phyloP scores from a whole-genome alignment of 31 red algal genomes.

The Endocladia muricata region DNA sequence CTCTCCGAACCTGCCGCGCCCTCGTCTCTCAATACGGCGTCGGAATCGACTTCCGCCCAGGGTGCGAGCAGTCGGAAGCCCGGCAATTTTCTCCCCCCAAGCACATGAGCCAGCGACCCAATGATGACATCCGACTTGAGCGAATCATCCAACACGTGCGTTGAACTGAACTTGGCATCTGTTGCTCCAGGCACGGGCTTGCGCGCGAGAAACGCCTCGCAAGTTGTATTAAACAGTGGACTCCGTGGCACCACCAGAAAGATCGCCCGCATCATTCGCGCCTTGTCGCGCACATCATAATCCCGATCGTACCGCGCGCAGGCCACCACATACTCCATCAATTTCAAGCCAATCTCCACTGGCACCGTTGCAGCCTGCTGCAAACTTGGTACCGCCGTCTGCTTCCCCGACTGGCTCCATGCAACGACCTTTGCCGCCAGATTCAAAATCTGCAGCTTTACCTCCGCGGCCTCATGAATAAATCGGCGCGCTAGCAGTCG shows the following conservation, averaged over 20 bases:
- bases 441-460: slow-evolving; percentile 76
- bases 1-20: neutral
- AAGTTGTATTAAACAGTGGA: slow-evolving; percentile 19
- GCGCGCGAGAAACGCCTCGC: slow-evolving; percentile 24
- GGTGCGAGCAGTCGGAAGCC: slow-evolving; percentile 43
- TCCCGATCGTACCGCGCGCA: slow-evolving; percentile 77
- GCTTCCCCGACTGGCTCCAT: neutral
- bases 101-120: slow-evolving; percentile 48
- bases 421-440: slow-evolving; percentile 73
- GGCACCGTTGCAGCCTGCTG: neutral
- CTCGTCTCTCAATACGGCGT: slow-evolving; percentile 19
- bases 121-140: slow-evolving; percentile 49
- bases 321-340: slow-evolving; percentile 63
- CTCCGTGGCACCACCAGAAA: slow-evolving; percentile 22
- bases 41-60: slow-evolving; percentile 50
- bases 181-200: slow-evolving; percentile 26
- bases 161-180: neutral
- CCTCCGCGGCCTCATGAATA: slow-evolving; percentile 40
- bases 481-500: slow-evolving; percentile 54
- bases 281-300: slow-evolving; percentile 88
- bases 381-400: neutral
- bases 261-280: slow-evolving; percentile 60
- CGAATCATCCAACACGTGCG: neutral
- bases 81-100: slow-evolving; percentile 35
- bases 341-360: slow-evolving; percentile 2